Evolutionary conservation across 2,329 filamentous ascomycete species (phyloP).

Genomic region (Fusarium verticillioides): DNA sequence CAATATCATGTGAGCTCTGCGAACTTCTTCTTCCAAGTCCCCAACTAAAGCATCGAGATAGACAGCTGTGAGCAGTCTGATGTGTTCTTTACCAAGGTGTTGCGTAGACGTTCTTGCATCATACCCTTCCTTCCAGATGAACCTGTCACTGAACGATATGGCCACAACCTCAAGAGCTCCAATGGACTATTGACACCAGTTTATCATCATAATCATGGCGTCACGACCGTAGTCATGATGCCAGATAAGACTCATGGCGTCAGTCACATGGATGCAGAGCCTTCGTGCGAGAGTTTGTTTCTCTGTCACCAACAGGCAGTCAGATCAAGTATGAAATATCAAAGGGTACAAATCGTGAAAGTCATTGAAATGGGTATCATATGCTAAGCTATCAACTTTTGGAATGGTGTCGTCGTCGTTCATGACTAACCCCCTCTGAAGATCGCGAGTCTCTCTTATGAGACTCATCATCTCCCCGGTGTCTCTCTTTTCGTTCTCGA

Average conservation of each 20-base stretch:
- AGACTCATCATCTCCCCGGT: constrained; percentile 12
- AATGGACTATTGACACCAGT: neutral
- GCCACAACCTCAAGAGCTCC: neutral
- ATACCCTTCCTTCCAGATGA: neutral
- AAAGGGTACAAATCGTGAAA: neutral
- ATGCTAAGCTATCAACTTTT: constrained; percentile 8
- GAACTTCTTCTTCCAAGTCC: neutral
- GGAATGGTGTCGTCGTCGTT: constrained; percentile 15
- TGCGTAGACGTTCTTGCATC: neutral
- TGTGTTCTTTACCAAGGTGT: neutral
- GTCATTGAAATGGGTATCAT: constrained; percentile 24
- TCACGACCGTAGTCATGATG: neutral
- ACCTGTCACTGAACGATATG: neutral
- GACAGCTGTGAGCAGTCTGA: neutral
- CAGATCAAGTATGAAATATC: neutral
- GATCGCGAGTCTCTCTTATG: constrained; percentile 31
- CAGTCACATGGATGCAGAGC: neutral
- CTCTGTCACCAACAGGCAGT: fast-evolving
- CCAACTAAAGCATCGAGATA: neutral
- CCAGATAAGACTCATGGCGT: neutral
- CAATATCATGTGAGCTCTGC: neutral
- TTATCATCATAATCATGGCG: too few relatives aligned
- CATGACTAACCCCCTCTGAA: constrained; percentile 10
- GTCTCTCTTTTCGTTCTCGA: constrained; percentile 1
- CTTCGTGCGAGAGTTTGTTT: neutral